Base-by-base conservation (phyloP, 2,329 filamentous ascomycete genomes). In the Verticillium longisporum region DNA sequence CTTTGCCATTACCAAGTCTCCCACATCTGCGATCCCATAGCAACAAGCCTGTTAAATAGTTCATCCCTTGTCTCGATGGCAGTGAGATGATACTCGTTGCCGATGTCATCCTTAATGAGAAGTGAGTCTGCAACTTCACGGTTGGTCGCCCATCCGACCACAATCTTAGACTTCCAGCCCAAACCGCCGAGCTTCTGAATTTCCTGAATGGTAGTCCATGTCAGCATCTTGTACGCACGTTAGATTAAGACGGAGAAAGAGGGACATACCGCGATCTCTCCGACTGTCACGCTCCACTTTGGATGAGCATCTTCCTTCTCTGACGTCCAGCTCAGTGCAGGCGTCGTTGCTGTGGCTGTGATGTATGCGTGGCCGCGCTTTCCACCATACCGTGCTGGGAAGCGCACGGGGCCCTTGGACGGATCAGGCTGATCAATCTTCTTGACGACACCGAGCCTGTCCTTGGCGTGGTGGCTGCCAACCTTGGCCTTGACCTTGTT, bases 21-120 rank as follows among this genome's bases (percentile, higher is more conserved):
- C 91, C 91, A 95, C 79, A 92, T 92, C 80, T 95, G 90, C 14
- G 82, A 82, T 1, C 90, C 90, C 75, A 94, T 90, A 2, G 89
- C 85, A 61, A 92, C 76, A 60, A 94, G 71, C 15, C 91, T 84
- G 75, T 95, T 95, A 70, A 95, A 95, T 53, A 96, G 71, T 74
- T 94, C 89, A 67, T 95, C 90, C 45, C 91, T 75, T 68, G 89
- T 75, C 34, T 83, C 80, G 71, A 94, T 81, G 1, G 91, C 91
- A 6, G 89, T 96, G 2, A 95, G 72, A 59, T 84, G 83, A 62
- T 81, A 83, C 58, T 76, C 77, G 15, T 82, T 75, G 0, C 88
- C 84, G 14, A 74, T 74, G 60, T 78, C 78, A n/a, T 86, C 85
- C 32, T 77, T 77, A 65, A 94, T 84, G 65, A 90, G 80, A 65